These are phyloP conservation scores for Diaporthe vexans DNA, from an alignment of 2,329 filamentous ascomycete genomes.

Conservation along the genomic window DNA sequence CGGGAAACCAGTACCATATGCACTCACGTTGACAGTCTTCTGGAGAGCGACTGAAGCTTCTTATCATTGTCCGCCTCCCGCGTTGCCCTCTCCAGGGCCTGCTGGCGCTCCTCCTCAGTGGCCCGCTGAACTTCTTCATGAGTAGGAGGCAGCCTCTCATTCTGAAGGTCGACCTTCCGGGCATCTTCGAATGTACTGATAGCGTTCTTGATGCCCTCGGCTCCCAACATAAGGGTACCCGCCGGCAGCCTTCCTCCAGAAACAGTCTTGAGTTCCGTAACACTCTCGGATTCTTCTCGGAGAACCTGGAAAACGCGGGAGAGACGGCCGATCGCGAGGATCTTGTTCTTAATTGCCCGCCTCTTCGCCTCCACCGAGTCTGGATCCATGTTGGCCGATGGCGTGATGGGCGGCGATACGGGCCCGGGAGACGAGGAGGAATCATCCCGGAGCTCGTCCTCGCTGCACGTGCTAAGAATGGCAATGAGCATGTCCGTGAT, in stretches of 20 bases:
- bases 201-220: constrained; percentile 96
- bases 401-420: constrained; percentile 77
- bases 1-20: constrained; percentile 28
- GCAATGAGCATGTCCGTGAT: constrained; percentile 99
- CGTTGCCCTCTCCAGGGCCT: constrained; percentile 87
- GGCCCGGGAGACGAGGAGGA: constrained; percentile 81
- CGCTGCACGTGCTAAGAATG: constrained; percentile 98
- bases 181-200: constrained; percentile 98
- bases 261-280: constrained; percentile 97
- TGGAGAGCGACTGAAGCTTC: constrained; percentile 86
- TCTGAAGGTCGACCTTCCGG: constrained; percentile 95
- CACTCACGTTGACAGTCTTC: constrained; percentile 95
- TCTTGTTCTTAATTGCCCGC: constrained; percentile 99
- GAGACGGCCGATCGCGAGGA: constrained; percentile 94
- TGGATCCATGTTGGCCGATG: constrained; percentile 69
- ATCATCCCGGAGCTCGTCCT: constrained; percentile 95
- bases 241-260: constrained; percentile 92
- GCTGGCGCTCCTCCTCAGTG: constrained; percentile 83
- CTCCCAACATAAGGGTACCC: constrained; percentile 96
- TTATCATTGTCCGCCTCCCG: constrained; percentile 93
- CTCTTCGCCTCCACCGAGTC: constrained; percentile 95
- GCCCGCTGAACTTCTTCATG: constrained; percentile 91
- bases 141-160: constrained; percentile 92
- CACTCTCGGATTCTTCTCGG: constrained; percentile 95
- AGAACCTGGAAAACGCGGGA: constrained; percentile 98